Percentiles rank a stretch among this genome's conserved stretches.
Evolutionary conservation across 331 rosid genomes (phyloP).

Genomic region (Malus hybrid): DNA sequence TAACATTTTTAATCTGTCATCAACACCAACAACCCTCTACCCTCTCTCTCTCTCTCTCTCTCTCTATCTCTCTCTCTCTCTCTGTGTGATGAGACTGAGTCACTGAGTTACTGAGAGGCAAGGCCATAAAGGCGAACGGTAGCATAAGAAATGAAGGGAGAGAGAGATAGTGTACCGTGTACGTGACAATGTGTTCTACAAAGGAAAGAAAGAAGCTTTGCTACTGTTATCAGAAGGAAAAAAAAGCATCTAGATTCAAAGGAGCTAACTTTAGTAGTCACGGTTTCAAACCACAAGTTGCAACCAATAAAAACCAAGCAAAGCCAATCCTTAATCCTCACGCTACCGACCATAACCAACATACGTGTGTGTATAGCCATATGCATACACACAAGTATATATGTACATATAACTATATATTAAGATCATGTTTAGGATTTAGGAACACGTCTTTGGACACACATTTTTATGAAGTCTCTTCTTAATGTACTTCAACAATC

Average conservation of each 20-base stretch:
- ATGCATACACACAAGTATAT: no score
- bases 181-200: slow-evolving; percentile 3
- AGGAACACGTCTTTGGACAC: no score
- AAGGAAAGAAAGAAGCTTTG: not conserved
- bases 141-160: no score
- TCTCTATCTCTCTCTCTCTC: no score
- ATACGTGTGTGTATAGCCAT: no score
- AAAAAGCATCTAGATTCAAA: not conserved
- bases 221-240: not conserved
- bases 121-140: not conserved
- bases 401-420: no score
- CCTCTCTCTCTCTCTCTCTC: not conserved
- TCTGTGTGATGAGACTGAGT: not conserved
- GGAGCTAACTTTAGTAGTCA: not conserved
- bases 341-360: not conserved
- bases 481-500: no score
- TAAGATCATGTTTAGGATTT: no score
- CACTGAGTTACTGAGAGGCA: not conserved
- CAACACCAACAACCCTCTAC: slow-evolving; percentile 9
- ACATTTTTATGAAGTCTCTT: no score
- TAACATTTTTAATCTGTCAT: slow-evolving; percentile 20
- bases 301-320: slow-evolving; percentile 22
- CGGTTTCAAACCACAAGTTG: slow-evolving; percentile 32
- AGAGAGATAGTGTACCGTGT: not conserved
- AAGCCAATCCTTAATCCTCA: not conserved